Evolutionary conservation across 2,329 filamentous ascomycete genomes (phyloP).

Genomic region (Fusarium nurragi): DNA sequence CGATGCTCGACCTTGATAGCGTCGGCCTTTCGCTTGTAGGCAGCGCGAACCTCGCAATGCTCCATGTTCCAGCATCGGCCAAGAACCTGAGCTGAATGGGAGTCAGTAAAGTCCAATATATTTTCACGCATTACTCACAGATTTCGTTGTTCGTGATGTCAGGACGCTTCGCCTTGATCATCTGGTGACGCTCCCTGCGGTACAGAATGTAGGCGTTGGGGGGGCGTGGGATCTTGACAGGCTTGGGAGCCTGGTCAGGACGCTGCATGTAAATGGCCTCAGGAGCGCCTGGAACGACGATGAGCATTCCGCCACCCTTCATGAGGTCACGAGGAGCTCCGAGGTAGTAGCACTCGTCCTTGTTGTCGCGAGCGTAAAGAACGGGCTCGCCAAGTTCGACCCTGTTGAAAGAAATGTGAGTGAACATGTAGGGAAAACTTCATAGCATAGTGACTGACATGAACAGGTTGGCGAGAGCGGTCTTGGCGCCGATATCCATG

Average conservation of each 20-base stretch:
- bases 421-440: neutral
- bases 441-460: slow-evolving; percentile 30
- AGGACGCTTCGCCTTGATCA: slow-evolving; percentile 49
- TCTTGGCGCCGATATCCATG: slow-evolving; percentile 33
- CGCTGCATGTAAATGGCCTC: slow-evolving; percentile 34
- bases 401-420: slow-evolving; percentile 17
- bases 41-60: slow-evolving; percentile 42
- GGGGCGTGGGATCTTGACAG: slow-evolving; percentile 49
- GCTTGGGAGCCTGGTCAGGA: neutral
- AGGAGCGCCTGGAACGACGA: slow-evolving; percentile 15
- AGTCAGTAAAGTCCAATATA: slow-evolving; percentile 16
- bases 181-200: slow-evolving; percentile 51
- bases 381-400: slow-evolving; percentile 33
- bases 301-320: slow-evolving; percentile 33
- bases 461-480: slow-evolving; percentile 39
- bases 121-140: slow-evolving; percentile 47
- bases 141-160: slow-evolving; percentile 55
- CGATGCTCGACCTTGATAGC: slow-evolving; percentile 46
- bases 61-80: slow-evolving; percentile 52
- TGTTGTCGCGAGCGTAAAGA: slow-evolving; percentile 43
- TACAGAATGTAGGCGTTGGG: slow-evolving; percentile 57
- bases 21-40: slow-evolving; percentile 47
- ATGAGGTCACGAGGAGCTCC: slow-evolving; percentile 42
- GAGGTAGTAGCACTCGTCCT: slow-evolving; percentile 41
- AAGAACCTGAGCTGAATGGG: slow-evolving; percentile 49